Base-by-base conservation (phyloP, 345 rosid species). In the Bretschneidera sinensis region DNA sequence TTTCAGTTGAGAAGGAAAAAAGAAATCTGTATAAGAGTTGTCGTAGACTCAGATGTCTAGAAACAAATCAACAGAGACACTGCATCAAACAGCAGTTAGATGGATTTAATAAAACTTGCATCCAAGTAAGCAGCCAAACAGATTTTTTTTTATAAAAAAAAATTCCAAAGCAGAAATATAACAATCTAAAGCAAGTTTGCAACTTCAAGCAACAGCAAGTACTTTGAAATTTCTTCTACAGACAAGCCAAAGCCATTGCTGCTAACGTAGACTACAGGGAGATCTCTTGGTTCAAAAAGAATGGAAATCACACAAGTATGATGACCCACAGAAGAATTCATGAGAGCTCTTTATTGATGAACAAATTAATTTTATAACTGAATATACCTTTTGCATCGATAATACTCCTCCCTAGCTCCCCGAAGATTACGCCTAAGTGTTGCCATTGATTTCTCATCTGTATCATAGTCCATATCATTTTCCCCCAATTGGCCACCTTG, bases 371-470 rank as follows among this genome's bases (percentile, higher is more conserved):
- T 7, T 5, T 39, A 39, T 39, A 39, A 39, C 15, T 7, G 1
- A 39, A 5, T 39, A 24, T 79, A 95, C 99, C 99, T 91, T 83
- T 84, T 95, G 74, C 79, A 95, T 53, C 99, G 89, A 57, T 88
- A 95, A 73, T 95, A 95, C 67, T 81, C 84, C 71, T 91, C 98
- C 57, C 91, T 83, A 66, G 99, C 99, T 72, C 82, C 76, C 45
- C 96, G 82, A 68, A 95, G 95, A 82, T 95, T 89, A 56, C 97
- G 94, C 70, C 99, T 85, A 52, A 95, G 84, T 54, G 90, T 91
- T 72, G 99, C 99, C 99, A 95, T 95, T 21, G 99, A 86, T 76
- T 91, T 95, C 72, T 85, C 98, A 81, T 95, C 99, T 34, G 99
- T 85, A 70, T 95, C 99, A 70, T 88, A 95, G 74, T 95, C 98